Evolutionary conservation across 2,329 filamentous ascomycete species (phyloP), one percentile per base, ranked within the genome.

Genomic region (Ophiostoma ips): DNA sequence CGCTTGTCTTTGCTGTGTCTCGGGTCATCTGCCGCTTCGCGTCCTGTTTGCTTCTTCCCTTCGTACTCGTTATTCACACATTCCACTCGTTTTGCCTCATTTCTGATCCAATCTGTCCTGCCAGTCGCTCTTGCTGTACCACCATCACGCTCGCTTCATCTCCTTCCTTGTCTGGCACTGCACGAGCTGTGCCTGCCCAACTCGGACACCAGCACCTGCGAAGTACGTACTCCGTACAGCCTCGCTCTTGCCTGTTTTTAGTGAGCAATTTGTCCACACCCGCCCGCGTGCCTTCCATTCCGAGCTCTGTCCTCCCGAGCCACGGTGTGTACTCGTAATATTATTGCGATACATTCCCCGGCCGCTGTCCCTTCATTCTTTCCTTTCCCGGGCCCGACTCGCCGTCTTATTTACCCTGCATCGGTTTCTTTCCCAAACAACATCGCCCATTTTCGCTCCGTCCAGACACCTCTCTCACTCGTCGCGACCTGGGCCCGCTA

Each of bases 271-370:
- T 41, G 49, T 35, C 43, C 43, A 46, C 31, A 40, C 13, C 46
- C 33, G 31, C 40, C 37, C 13, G 37, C 38, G 38, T 49, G 24
- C 49, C 45, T 48, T 35, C 50, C 50, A 51, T 45, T 51, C 49
- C 49, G 49, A 31, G 18, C 43, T 50, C 40, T 44, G 34, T 40
- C 35, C 43, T 41, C 37, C 37, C 21, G 28, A 21, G 24, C 24
- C 24, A 24, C 38, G 28, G 38, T 19, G 28, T 19, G 38, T 40
- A 24, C 38, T 21, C n/a, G 19, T 7, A 28, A 19, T 21, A 24
- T 19, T 46, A 43, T 18, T 50, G 24, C 13, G 19, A 24, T 43
- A 18, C 45, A 51, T 51, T 51, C 50, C 49, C 41, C 28, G 34
- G 31, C 38, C 28, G 41, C 19, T 46, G 10, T 30, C 15, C 34